Evolutionary conservation across 169 alveolate genomes (phyloP).

Genomic region (Plasmodium gallinaceum): DNA sequence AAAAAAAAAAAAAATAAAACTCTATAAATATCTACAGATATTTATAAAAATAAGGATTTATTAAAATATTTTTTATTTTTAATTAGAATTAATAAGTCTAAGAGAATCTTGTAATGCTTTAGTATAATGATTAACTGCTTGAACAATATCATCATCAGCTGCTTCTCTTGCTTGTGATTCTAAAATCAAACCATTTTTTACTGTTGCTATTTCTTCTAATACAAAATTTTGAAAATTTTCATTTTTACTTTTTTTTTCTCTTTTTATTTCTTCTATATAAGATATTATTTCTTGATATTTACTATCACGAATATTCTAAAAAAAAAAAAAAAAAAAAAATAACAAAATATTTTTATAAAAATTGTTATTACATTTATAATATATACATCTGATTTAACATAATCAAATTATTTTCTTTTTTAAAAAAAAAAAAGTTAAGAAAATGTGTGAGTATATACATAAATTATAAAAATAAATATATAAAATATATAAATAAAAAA

Average conservation of each 20-base stretch:
- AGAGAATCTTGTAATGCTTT: slow-evolving; percentile 88
- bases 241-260: slow-evolving; percentile 72
- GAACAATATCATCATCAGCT: slow-evolving; percentile 94
- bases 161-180: slow-evolving; percentile 91
- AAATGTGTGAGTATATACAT: background rate
- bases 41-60: background rate
- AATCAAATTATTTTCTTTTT: no score
- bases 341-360: background rate
- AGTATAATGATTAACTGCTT: slow-evolving; percentile 92
- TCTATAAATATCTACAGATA: background rate
- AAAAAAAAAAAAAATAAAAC: background rate
- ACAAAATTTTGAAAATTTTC: slow-evolving; percentile 83
- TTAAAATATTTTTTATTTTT: background rate
- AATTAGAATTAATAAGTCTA: slow-evolving; percentile 81
- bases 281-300: slow-evolving; percentile 72
- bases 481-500: background rate
- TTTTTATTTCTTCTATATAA: slow-evolving; percentile 48
- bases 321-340: background rate
- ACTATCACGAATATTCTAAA: slow-evolving; percentile 58
- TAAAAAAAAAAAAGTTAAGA: no score
- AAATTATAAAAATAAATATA: background rate
- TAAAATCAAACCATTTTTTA: slow-evolving; percentile 86
- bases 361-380: no score
- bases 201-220: slow-evolving; percentile 86
- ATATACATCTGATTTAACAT: no score